Evolutionary conservation across 2,329 filamentous ascomycete genomes (phyloP), one percentile per base, ranked within the genome.

Genomic region (Alternaria arborescens): DNA sequence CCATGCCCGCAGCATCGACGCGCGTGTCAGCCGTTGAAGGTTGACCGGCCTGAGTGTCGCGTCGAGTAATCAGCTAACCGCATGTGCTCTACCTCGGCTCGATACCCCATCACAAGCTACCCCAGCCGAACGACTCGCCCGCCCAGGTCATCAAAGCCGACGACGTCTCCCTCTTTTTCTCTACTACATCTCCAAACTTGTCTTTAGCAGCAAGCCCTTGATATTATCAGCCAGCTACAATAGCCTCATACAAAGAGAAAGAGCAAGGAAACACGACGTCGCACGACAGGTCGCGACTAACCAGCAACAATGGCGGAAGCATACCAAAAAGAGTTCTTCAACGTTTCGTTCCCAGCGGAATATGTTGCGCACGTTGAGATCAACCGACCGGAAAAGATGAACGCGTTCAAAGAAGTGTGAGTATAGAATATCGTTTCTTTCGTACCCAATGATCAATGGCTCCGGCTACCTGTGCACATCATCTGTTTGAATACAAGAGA

Each of bases 281-380:
- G 8, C 10, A 20, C 16, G 24, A 32, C 20, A 36, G 6, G 4
- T 10, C 41, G n/a, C 12, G 32, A 36, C n/a, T 14, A 36, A 5
- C 14, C 40, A 41, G 14, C 30, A 30, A 38, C 53, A 65, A 75
- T 75, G 72, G 72, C 73, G 36, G 66, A 73, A 34, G 62, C 71
- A 24, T 82, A 80, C 66, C 73, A 77, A 10, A 89, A 87, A 80
- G 82, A 89, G 68, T 84, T 91, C 83, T 93, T 93, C 85, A 87
- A 88, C 67, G 84, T 96, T 69, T 88, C 86, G n/a, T 88, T 88
- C 42, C 92, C 93, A 0, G 73, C 81, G 38, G 85, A 89, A 72
- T 88, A 88, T 81, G 89, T 97, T 50, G 91, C 89, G n/a, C 92
- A 97, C 77, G 91, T 98, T 60, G 90, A 97, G 80, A 97, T 97